phyloP scores from a whole-genome alignment of 306 rosid species.

The Oxytropis ochrocephala region DNA sequence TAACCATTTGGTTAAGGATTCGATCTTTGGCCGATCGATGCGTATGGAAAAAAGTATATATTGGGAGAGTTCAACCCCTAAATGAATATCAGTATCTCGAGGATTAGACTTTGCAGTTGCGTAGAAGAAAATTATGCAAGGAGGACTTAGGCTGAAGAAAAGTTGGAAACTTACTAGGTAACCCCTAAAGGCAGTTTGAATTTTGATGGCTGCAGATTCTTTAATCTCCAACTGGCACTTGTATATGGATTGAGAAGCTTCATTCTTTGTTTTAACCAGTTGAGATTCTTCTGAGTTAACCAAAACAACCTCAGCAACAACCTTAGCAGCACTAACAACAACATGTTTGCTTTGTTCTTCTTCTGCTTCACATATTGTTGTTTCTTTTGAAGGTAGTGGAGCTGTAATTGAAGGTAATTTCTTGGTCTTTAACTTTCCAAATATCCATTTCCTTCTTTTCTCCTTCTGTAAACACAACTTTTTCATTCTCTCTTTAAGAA shows the following conservation, averaged over 20 bases:
- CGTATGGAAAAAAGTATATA: too few species aligned
- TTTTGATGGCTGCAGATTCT: conserved; percentile 56
- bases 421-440: conserved; percentile 56
- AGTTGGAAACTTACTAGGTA: conserved; percentile 63
- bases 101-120: too few species aligned
- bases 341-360: conserved; percentile 54
- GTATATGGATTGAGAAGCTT: conserved; percentile 16
- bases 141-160: background rate
- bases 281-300: conserved; percentile 20
- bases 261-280: conserved; percentile 13
- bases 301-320: conserved; percentile 42
- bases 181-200: conserved; percentile 79
- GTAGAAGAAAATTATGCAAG: too few species aligned
- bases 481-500: background rate
- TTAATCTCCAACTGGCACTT: conserved; percentile 30
- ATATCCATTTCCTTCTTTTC: conserved; percentile 75
- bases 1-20: too few species aligned
- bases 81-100: too few species aligned
- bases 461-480: conserved; percentile 38
- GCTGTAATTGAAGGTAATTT: conserved; percentile 50
- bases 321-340: conserved; percentile 33
- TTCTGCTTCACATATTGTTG: conserved; percentile 31
- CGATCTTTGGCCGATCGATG: too few species aligned
- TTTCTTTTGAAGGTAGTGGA: conserved; percentile 29
- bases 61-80: too few species aligned